Evolutionary conservation across 108 stramenopile species (phyloP), one percentile per base, ranked within the genome.

Genomic region (Stephanodiscus triporus): DNA sequence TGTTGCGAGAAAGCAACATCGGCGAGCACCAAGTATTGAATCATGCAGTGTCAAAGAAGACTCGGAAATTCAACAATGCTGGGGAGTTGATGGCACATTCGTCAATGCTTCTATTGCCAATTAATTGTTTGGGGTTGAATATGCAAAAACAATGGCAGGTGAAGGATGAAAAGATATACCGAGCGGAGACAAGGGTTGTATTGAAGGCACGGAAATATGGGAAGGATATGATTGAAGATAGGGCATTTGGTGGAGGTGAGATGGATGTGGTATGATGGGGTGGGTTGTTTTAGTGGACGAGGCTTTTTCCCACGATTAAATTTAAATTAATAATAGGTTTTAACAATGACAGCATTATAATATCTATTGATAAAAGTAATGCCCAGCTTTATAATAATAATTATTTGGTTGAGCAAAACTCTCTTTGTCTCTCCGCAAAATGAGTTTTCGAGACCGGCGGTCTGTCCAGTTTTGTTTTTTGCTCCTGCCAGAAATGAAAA

Each of bases 121-220:
- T 70, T 43, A 17, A 70, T 29, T 13, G 51, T 17, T 42, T 53
- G 23, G 68, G 68, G 1, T 45, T 70, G 16, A 47, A 70, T 59
- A 9, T 23, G 23, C 26, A 9, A 17, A 70, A 22, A 26, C 59
- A 14, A 40, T 58, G 17, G 16, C 56, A 42, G 42, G 57, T 59
- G 24, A 70, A 58, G 43, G 34, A 43, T 2, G 56, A 70, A 26
- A 70, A 45, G 4, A 19, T 1, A 7, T 30, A 43, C 32, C 20
- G 67, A 34, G 47, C 43, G 6, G 30, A 34, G n/a, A 55, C 47
- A 2, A 38, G 68, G 57, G 20, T 10, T 0, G 57, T 53, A 27
- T 29, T 59, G 9, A 70, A 43, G 24, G 20, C n/a, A 1, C 7
- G 20, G 19, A 22, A 24, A 19, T 24, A 53, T 7, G 10, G 8